Conservation (phyloP, 2,329 filamentous ascomycete species). For the Penicillium digitatum region DNA sequence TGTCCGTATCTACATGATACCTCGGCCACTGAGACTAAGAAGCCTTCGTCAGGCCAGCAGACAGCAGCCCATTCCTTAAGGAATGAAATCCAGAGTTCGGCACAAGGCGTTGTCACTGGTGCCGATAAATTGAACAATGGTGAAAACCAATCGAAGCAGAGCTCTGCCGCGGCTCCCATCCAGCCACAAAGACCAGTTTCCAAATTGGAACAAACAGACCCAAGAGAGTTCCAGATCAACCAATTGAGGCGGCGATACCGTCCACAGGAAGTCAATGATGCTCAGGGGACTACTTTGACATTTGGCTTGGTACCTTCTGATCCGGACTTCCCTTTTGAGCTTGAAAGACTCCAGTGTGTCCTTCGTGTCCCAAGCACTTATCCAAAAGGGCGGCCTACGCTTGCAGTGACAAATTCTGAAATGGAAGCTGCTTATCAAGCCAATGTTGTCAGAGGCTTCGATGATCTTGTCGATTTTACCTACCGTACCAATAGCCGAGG, state of each 20-base stretch:
- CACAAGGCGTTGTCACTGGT: slow-evolving; percentile 11
- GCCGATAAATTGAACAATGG: slow-evolving; percentile 18
- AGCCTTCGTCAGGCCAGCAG: slow-evolving; percentile 15
- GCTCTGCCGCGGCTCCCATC: slow-evolving; percentile 35
- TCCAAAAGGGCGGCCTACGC: slow-evolving; percentile 53
- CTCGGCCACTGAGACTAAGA: slow-evolving; percentile 17
- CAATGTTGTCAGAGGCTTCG: slow-evolving; percentile 73
- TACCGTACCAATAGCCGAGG: slow-evolving; percentile 41
- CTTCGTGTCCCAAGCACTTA: slow-evolving; percentile 63
- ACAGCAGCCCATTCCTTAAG: slow-evolving; percentile 11
- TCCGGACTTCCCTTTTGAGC: slow-evolving; percentile 77
- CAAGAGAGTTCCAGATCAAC: slow-evolving; percentile 68
- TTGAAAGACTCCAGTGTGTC: slow-evolving; percentile 64
- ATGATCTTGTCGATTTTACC: slow-evolving; percentile 55
- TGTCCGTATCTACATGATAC: slow-evolving; percentile 51
- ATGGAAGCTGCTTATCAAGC: slow-evolving; percentile 69
- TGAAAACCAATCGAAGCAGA: slow-evolving; percentile 30
- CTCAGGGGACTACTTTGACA: slow-evolving; percentile 54
- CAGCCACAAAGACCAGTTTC: slow-evolving; percentile 62
- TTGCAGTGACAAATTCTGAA: slow-evolving; percentile 65
- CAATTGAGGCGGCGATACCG: slow-evolving; percentile 67
- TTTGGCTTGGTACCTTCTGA: slow-evolving; percentile 71
- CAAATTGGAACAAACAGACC: slow-evolving; percentile 60
- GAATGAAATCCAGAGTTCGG: slow-evolving; percentile 3
- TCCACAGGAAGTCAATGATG: slow-evolving; percentile 45